Percentiles rank a stretch among this genome's conserved stretches.
Conservation (phyloP, 1,139 yeast species). For the Suhomyces atakaporum region DNA sequence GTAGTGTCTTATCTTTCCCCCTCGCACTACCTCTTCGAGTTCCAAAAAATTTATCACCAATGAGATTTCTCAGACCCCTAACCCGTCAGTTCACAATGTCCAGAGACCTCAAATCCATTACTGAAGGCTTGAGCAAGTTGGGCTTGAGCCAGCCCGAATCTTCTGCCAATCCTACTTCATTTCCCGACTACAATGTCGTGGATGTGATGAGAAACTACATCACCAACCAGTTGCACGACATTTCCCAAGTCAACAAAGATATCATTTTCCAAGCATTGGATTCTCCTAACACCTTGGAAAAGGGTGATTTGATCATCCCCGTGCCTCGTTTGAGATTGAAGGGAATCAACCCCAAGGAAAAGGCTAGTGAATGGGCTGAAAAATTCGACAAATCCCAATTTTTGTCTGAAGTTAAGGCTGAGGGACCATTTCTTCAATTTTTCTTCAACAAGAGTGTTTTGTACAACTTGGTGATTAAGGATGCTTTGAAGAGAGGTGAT, state of each 20-base stretch:
- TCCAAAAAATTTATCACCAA: constrained; percentile 10
- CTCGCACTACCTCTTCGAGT: too few relatives aligned
- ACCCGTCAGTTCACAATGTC: constrained; percentile 12
- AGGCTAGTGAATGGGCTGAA: constrained; percentile 83
- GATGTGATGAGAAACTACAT: constrained; percentile 90
- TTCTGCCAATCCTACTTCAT: constrained; percentile 36
- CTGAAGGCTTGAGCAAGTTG: constrained; percentile 36
- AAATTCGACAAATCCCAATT: constrained; percentile 67
- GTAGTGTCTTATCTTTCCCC: too few relatives aligned
- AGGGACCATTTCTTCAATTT: constrained; percentile 92
- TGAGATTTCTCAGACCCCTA: constrained; percentile 9
- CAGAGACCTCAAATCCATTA: constrained; percentile 24
- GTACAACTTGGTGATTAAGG: constrained; percentile 69
- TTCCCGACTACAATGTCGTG: constrained; percentile 72
- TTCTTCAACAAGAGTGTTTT: constrained; percentile 70
- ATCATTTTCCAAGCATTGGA: constrained; percentile 85
- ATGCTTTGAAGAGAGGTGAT: constrained; percentile 59
- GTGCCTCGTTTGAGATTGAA: constrained; percentile 90
- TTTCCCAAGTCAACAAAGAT: constrained; percentile 69
- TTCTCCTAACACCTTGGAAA: constrained; percentile 80
- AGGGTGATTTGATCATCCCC: constrained; percentile 92
- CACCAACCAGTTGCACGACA: constrained; percentile 69
- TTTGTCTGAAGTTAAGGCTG: constrained; percentile 70
- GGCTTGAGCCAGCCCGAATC: constrained; percentile 37
- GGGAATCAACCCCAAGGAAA: constrained; percentile 79